Evolutionary conservation across 495 filamentous ascomycete species (phyloP).

Genomic region (Aeminium ludgeri): DNA sequence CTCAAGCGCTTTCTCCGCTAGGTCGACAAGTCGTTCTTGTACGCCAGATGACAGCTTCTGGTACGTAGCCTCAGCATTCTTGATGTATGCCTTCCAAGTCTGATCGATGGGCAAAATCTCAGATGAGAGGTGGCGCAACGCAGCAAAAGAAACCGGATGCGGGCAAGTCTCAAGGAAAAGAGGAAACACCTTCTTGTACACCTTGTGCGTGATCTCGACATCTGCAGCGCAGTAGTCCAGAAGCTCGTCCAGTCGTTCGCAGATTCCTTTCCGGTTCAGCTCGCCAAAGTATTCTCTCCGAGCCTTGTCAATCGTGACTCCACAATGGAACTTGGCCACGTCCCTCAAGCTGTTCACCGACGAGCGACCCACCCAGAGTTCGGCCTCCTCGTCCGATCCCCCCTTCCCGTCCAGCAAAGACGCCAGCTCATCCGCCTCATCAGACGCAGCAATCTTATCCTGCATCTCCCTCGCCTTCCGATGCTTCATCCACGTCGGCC

Average conservation of each 20-base stretch:
- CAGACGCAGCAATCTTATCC: constrained; percentile 61
- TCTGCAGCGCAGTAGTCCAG: constrained; percentile 94
- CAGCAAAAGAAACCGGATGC: constrained; percentile 93
- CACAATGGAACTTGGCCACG: constrained; percentile 91
- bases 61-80: constrained; percentile 71
- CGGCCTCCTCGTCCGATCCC: constrained; percentile 61
- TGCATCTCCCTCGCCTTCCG: constrained; percentile 73
- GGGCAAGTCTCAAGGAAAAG: constrained; percentile 77
- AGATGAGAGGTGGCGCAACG: constrained; percentile 75
- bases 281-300: constrained; percentile 77
- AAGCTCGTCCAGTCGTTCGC: constrained; percentile 56
- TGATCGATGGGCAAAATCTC: constrained; percentile 82
- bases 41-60: constrained; percentile 58
- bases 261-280: constrained; percentile 50
- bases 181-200: constrained; percentile 83
- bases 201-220: constrained; percentile 77
- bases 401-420: constrained; percentile 47
- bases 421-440: constrained; percentile 50
- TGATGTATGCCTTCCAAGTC: constrained; percentile 71
- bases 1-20: constrained; percentile 60
- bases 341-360: constrained; percentile 91
- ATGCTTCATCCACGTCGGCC: constrained; percentile 92
- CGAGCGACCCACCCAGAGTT: constrained; percentile 86
- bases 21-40: constrained; percentile 46
- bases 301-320: constrained; percentile 80